Conservation (phyloP, 2,329 filamentous ascomycete species). For the Seiridium unicorne region DNA sequence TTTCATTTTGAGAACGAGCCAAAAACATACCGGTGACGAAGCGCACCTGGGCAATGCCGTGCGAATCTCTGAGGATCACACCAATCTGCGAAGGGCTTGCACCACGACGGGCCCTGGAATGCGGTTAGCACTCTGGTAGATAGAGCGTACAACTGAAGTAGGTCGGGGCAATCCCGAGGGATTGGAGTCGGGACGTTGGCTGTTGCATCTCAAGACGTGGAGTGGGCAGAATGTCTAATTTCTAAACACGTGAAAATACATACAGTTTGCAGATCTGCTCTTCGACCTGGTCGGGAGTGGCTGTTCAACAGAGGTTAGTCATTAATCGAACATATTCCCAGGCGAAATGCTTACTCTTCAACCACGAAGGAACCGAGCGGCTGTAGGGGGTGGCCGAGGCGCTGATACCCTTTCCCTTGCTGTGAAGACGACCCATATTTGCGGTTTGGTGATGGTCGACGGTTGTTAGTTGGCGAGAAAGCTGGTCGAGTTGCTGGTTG, state of each 20-base stretch:
- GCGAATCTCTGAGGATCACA: conserved; percentile 96
- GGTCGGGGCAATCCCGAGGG: no score
- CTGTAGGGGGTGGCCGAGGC: conserved; percentile 96
- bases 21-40: conserved; percentile 73
- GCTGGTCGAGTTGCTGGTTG: conserved; percentile 13
- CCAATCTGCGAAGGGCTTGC: conserved; percentile 98
- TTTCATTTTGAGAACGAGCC: not conserved
- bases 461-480: conserved; percentile 10
- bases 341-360: conserved; percentile 62
- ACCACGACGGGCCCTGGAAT: conserved; percentile 79
- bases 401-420: conserved; percentile 99
- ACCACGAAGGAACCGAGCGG: conserved; percentile 86
- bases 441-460: conserved; percentile 34
- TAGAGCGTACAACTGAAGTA: no score
- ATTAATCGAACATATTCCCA: no score
- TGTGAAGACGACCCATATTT: conserved; percentile 97
- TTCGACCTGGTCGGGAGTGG: conserved; percentile 95
- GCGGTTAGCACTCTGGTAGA: no score
- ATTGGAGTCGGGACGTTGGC: no score
- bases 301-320: no score
- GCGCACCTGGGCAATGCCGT: conserved; percentile 98
- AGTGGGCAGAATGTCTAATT: no score
- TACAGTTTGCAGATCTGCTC: conserved; percentile 92
- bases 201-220: no score
- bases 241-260: not conserved